phyloP scores from a whole-genome alignment of 2,329 filamentous ascomycete genomes.

The Xylariaceae sp. region DNA sequence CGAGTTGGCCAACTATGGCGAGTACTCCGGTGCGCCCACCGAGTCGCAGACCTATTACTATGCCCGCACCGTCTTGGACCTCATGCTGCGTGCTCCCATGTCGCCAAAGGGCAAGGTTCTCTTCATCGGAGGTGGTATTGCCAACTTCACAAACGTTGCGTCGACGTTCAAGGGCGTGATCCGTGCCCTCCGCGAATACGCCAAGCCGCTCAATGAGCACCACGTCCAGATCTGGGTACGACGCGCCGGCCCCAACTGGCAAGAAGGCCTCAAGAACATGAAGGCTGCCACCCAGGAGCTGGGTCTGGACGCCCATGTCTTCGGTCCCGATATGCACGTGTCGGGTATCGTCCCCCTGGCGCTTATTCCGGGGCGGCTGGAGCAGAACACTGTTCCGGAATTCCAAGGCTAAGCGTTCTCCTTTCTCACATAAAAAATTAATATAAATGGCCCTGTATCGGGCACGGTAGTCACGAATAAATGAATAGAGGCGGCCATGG shows the following conservation, averaged over 20 bases:
- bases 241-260: slow-evolving; percentile 92
- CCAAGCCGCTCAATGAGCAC: slow-evolving; percentile 83
- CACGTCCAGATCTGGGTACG: slow-evolving; percentile 97
- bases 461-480: slow-evolving; percentile 9
- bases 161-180: slow-evolving; percentile 99
- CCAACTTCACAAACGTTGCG: slow-evolving; percentile 99
- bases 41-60: slow-evolving; percentile 99
- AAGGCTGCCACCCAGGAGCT: slow-evolving; percentile 93
- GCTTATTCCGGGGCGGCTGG: slow-evolving; percentile 61
- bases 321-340: slow-evolving; percentile 84
- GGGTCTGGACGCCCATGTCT: slow-evolving; percentile 64
- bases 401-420: slow-evolving; percentile 46
- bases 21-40: slow-evolving; percentile 97
- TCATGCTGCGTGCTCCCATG: slow-evolving; percentile 88
- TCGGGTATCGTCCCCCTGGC: slow-evolving; percentile 94
- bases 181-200: slow-evolving; percentile 85
- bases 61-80: slow-evolving; percentile 90
- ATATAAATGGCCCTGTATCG: slow-evolving; percentile 10
- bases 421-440: slow-evolving; percentile 4
- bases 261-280: slow-evolving; percentile 99
- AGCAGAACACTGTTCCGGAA: slow-evolving; percentile 56
- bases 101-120: slow-evolving; percentile 92
- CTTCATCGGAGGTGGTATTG: slow-evolving; percentile 99
- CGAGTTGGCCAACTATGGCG: slow-evolving; percentile 98
- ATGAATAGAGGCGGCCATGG: slow-evolving; percentile 16